phyloP scores from a whole-genome alignment of 2,329 filamentous ascomycete genomes.

The Pyricularia pennisetigena region DNA sequence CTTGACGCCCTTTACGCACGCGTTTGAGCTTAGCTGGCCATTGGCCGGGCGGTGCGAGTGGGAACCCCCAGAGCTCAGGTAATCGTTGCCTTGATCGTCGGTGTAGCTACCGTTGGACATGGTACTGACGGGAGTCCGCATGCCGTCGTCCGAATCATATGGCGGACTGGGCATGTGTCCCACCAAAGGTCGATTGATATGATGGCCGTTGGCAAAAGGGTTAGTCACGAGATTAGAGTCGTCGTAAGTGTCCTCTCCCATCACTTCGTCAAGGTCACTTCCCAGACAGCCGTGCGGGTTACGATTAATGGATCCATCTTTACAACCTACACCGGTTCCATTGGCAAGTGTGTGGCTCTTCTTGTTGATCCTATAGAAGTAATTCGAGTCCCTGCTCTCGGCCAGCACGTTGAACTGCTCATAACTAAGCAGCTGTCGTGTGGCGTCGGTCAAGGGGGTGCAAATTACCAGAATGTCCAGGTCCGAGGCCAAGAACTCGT shows the following conservation, averaged over 20 bases:
- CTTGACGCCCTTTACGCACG: neutral
- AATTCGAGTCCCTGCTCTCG: conserved; percentile 13
- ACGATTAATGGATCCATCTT: neutral
- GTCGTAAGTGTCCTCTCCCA: neutral
- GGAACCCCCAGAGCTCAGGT: neutral
- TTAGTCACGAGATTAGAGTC: neutral
- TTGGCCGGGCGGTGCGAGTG: neutral
- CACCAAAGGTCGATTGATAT: neutral
- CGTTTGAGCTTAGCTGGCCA: neutral
- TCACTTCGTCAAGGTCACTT: neutral
- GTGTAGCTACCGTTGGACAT: neutral
- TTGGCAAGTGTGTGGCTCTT: neutral
- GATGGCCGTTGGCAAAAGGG: neutral
- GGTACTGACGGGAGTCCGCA: neutral
- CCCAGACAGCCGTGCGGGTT: neutral
- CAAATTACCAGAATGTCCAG: conserved; percentile 44
- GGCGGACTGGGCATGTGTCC: neutral
- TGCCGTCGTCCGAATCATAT: neutral
- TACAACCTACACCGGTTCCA: neutral
- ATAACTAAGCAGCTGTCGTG: conserved; percentile 38
- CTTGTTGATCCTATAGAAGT: neutral
- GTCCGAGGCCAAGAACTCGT: conserved; percentile 38
- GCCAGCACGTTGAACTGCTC: conserved; percentile 36
- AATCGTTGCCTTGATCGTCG: neutral
- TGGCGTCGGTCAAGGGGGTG: conserved; percentile 38